Evolutionary conservation across 192 early-diverging fungal genomes (phyloP), one percentile per base, ranked within the genome.

Genomic region (Rhizophlyctis rosea): DNA sequence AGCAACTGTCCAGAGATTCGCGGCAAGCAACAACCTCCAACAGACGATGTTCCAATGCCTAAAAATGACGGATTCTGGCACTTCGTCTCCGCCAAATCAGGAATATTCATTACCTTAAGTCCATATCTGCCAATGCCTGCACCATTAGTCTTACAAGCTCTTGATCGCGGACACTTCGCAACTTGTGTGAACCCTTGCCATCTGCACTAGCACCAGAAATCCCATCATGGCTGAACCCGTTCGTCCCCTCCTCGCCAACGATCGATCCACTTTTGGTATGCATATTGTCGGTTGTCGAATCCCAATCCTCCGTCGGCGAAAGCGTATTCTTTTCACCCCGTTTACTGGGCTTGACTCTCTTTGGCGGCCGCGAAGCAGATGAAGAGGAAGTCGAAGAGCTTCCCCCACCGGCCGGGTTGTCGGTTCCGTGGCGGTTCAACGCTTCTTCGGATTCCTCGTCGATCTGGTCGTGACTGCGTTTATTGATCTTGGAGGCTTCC

Each of bases 91-190:
- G 32, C 32, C 16, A 4, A 57, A 27, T 4, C 4, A 25, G 55
- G 24, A 57, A 27, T 29, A 57, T n/a, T 27, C 2, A 4, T 70
- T 78, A 91, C 90, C 67, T 71, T 60, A 88, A 90, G 0, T 92
- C 94, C 54, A 95, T 73, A 59, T 91, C 88, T 33, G 81, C 76
- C 36, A 96, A 75, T 56, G 90, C 84, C 73, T 98, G 96, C 23
- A 94, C 69, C 65, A 98, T 87, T 13, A 98, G 73, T 29, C 94
- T 84, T 30, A 95, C 89, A 3, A 95, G 77, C 67, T 98, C 94
- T 44, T 87, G 56, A 64, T 85, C 30, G 56, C 62, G 14, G 9
- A 44, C 39, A 18, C 39, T 44, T n/a, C n/a, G n/a, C n/a, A n/a
- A n/a, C n/a, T n/a, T n/a, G n/a, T n/a, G n/a, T 7, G 9, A 13